These are phyloP conservation scores for Monilinia fructicola DNA, from an alignment of 2,329 filamentous ascomycete species.

Conservation along the genomic window DNA sequence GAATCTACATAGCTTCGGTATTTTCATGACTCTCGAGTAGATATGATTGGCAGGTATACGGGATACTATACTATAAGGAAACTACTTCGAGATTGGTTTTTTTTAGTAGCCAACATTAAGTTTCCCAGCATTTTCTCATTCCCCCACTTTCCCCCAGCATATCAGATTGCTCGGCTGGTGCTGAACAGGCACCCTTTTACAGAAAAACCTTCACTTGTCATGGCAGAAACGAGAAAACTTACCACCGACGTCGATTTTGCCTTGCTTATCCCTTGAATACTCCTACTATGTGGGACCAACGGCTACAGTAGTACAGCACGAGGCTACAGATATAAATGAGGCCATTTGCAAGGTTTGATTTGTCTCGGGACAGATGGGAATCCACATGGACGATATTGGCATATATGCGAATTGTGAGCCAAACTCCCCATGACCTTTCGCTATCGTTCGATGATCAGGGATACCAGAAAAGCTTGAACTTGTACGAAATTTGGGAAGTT, in stretches of 20 bases:
- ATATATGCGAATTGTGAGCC: neutral
- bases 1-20: neutral
- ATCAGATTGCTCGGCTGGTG: slow-evolving; percentile 5
- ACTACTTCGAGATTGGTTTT: neutral
- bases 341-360: slow-evolving; percentile 9
- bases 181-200: slow-evolving; percentile 6
- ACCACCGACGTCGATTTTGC: slow-evolving; percentile 19
- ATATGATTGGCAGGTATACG: slow-evolving; percentile 1
- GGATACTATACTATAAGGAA: neutral
- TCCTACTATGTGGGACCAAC: slow-evolving; percentile 3
- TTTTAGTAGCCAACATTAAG: slow-evolving; percentile 6
- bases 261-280: slow-evolving; percentile 9
- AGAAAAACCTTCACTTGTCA: neutral
- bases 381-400: slow-evolving; percentile 8
- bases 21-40: neutral
- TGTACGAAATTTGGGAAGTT: slow-evolving; percentile 8
- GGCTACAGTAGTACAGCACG: neutral
- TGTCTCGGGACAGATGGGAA: slow-evolving; percentile 5
- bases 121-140: slow-evolving; percentile 3
- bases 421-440: slow-evolving; percentile 10
- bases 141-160: slow-evolving; percentile 11
- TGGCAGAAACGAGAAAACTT: neutral
- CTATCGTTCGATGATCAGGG: neutral
- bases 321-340: slow-evolving; percentile 12
- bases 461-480: neutral